These are phyloP conservation scores for Endocalyx cinctus DNA, from an alignment of 2,329 filamentous ascomycete genomes.

Conservation along the genomic window DNA sequence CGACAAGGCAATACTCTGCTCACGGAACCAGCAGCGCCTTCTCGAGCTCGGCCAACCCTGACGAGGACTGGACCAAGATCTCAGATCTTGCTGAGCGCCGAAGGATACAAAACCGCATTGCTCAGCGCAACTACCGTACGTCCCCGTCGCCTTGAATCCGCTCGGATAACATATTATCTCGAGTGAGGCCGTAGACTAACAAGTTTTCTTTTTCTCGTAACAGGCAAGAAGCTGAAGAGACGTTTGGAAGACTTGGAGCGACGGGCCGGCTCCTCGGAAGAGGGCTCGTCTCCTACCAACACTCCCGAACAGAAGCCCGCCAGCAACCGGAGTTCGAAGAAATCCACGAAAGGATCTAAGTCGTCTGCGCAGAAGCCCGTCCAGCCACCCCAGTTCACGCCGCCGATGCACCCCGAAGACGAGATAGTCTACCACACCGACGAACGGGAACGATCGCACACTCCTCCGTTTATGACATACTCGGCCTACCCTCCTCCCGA, in stretches of 20 bases:
- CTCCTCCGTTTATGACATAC: constrained; percentile 66
- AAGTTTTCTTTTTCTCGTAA: constrained; percentile 8
- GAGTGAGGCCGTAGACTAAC: constrained; percentile 3
- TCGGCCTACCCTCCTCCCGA: constrained; percentile 64
- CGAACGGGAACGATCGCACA: constrained; percentile 65
- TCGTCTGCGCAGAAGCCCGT: constrained; percentile 31
- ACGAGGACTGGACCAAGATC: constrained; percentile 99
- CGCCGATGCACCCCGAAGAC: constrained; percentile 57
- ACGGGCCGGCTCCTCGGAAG: constrained; percentile 58
- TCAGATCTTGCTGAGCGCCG: constrained; percentile 91
- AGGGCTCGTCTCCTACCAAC: constrained; percentile 24
- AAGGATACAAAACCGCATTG: constrained; percentile 95
- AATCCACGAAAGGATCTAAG: constrained; percentile 43
- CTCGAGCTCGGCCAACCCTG: constrained; percentile 87
- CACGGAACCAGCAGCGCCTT: constrained; percentile 90
- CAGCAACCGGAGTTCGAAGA: constrained; percentile 29
- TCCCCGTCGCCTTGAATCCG: constrained; percentile 10
- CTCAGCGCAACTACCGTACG: constrained; percentile 92
- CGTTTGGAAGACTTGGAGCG: constrained; percentile 81
- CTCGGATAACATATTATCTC: constrained; percentile 1
- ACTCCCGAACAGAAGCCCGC: constrained; percentile 34
- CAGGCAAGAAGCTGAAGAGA: constrained; percentile 91
- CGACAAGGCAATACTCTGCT: constrained; percentile 62
- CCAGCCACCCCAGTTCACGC: constrained; percentile 53
- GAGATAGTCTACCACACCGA: constrained; percentile 66